Evolutionary conservation across 148 eudicot species (phyloP), one percentile per base, ranked within the genome.

Genomic region (Drosera capensis): DNA sequence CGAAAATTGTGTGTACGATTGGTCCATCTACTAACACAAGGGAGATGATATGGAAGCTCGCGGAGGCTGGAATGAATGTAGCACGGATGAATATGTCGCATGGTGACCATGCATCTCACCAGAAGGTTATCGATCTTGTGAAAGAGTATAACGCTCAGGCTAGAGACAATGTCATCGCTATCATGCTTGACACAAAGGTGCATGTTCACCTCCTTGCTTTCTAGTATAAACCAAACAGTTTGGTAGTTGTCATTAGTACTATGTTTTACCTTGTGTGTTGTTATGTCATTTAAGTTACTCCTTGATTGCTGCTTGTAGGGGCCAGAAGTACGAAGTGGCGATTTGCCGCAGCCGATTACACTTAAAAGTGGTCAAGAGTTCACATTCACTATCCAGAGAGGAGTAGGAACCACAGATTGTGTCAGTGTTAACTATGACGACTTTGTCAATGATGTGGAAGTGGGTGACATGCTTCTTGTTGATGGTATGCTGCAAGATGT

Each of bases 381-480:
- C 64, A 92, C 82, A 49, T 92, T 92, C 67, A 92, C 99, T 2
- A 92, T 85, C 57, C 62, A 43, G 58, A 78, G 99, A 74, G 99
- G 99, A 43, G 95, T 92, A 29, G 82, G 95, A 65, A 85, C 83
- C 13, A 61, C 78, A 31, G 86, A 85, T 34, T 71, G 68, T 58
- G 99, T 92, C 45, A 92, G 99, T 55, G 99, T 92, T 40, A 92
- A 92, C 73, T 92, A 92, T 65, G 99, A 92, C 41, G 99, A 92
- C 66, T 92, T 92, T 65, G 87, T 92, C 55, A 81, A 76, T 70
- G 99, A 92, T 52, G 93, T 92, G n/a, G 99, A 92, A 56, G 86
- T 49, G 11, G 95, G 90, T 49, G 99, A 92, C 53, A 81, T 74
- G 85, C 85, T 92, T 40, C 90, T 92, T 45, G 99, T 92, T 62